Evolutionary conservation across 2,329 filamentous ascomycete genomes (phyloP).

Genomic region (Aspergillus latus): DNA sequence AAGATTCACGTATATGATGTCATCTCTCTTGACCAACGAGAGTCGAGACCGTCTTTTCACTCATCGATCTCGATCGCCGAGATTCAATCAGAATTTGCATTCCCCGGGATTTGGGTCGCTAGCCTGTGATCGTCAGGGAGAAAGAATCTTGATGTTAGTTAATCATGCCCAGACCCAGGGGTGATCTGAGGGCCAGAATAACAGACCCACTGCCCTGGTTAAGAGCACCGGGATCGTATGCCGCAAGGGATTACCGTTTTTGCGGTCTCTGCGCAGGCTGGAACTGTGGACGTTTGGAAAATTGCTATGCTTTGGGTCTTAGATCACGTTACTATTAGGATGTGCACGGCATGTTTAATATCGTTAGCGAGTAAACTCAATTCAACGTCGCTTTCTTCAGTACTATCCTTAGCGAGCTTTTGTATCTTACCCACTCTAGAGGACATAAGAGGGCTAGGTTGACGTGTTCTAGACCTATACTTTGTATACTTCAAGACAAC

Average conservation of each 20-base stretch:
- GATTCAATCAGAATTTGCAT: neutral
- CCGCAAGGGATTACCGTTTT: too few relatives aligned
- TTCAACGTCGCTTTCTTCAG: too few relatives aligned
- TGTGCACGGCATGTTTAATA: neutral
- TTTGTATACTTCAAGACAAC: neutral
- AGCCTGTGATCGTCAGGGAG: neutral
- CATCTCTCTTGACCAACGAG: neutral
- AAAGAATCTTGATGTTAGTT: too few relatives aligned
- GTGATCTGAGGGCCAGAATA: too few relatives aligned
- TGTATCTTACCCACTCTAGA: neutral
- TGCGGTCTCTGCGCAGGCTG: too few relatives aligned
- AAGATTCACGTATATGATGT: neutral
- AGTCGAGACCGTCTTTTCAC: neutral
- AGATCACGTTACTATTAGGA: too few relatives aligned
- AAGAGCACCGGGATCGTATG: too few relatives aligned
- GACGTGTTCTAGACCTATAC: conserved; percentile 13
- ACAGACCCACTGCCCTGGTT: too few relatives aligned
- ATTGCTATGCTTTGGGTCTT: too few relatives aligned
- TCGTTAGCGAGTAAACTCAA: too few relatives aligned
- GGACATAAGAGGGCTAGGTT: conserved; percentile 6
- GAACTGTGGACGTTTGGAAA: too few relatives aligned
- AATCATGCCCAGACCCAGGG: too few relatives aligned
- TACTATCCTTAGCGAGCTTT: neutral
- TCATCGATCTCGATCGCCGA: neutral
- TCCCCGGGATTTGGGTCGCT: neutral